These are phyloP conservation scores for Solanum neorickii DNA, from an alignment of 257 asterid genomes.

Conservation along the genomic window DNA sequence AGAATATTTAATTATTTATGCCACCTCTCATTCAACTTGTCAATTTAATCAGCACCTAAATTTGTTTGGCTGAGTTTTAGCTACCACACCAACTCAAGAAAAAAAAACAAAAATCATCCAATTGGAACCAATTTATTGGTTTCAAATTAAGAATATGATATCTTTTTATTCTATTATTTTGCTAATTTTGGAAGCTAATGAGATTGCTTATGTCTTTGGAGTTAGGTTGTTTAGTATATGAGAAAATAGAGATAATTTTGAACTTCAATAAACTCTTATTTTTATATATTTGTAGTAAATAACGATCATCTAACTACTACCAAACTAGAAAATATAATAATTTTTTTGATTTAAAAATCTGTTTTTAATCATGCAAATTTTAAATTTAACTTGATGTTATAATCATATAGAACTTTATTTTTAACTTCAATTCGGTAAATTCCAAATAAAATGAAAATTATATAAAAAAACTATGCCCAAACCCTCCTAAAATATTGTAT, in stretches of 20 bases:
- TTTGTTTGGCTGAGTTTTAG: background rate
- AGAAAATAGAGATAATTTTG: background rate
- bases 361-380: background rate
- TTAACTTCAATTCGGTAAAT: background rate
- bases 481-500: background rate
- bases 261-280: background rate
- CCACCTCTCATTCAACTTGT: background rate
- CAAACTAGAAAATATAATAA: background rate
- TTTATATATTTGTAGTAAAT: background rate
- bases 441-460: background rate
- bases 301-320: background rate
- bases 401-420: fast-evolving
- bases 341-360: background rate
- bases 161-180: background rate
- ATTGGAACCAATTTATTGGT: background rate
- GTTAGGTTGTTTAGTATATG: background rate
- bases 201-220: background rate
- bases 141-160: background rate
- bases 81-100: background rate
- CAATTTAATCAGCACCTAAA: background rate
- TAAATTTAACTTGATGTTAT: background rate
- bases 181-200: background rate
- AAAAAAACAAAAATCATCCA: background rate
- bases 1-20: background rate
- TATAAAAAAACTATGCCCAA: background rate